Evolutionary conservation across 1,284 basidiomycete genomes (phyloP).

Genomic region (Volvariella surrecta): DNA sequence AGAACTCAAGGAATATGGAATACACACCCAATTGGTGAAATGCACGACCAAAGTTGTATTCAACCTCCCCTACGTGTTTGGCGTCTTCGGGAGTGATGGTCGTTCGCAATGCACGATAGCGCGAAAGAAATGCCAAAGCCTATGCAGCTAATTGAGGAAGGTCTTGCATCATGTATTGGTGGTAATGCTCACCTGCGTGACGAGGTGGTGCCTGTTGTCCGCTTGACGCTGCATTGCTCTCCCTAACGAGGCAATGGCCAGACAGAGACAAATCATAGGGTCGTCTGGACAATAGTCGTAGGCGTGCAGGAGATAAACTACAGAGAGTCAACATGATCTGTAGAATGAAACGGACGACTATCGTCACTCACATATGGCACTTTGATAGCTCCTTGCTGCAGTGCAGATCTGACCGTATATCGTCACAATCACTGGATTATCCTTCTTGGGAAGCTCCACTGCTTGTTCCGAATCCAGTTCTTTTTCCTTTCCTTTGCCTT

Average conservation of each 20-base stretch:
- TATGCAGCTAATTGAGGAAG: constrained; percentile 20
- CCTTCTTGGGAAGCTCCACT: constrained; percentile 50
- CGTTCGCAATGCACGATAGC: constrained; percentile 58
- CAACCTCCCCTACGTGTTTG: constrained; percentile 63
- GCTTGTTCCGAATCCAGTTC: constrained; percentile 11
- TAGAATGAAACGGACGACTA: neutral
- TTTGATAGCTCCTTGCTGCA: constrained; percentile 81
- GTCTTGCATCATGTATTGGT: neutral
- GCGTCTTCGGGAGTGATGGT: constrained; percentile 16
- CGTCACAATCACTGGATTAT: constrained; percentile 67
- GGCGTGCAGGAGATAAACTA: constrained; percentile 85
- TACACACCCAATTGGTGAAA: constrained; percentile 84
- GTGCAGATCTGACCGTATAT: constrained; percentile 88
- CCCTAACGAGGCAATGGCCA: constrained; percentile 81
- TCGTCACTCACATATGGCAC: constrained; percentile 71
- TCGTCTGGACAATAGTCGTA: constrained; percentile 81
- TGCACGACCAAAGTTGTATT: constrained; percentile 86
- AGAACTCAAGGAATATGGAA: neutral
- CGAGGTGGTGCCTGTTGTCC: constrained; percentile 88
- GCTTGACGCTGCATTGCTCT: constrained; percentile 90
- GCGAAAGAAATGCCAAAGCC: constrained; percentile 77
- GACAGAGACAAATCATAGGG: constrained; percentile 75
- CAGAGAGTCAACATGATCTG: constrained; percentile 2
- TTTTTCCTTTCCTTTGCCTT: constrained; percentile 10
- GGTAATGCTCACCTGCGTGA: constrained; percentile 50